Base-by-base conservation (phyloP, 1,139 yeast genomes). In the Magnusiomyces sp. region DNA sequence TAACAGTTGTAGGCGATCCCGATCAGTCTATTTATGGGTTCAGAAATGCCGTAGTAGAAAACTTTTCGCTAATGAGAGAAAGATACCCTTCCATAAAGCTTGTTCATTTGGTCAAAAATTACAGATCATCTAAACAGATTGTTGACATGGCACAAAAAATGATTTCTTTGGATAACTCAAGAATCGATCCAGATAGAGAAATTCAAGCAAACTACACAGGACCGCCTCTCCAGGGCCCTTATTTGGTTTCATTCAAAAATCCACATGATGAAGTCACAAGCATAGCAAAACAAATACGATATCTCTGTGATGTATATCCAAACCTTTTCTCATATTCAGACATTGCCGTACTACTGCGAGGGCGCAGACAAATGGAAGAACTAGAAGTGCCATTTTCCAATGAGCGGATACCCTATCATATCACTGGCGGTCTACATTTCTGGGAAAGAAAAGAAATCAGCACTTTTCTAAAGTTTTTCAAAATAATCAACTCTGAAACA, bases 1-100 rank as follows among this genome's bases (percentile, higher is more conserved):
- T 50, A 5, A 86, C 97, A 0, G 80, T 89, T 1, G 97, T 92
- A 0, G 98, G 98, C 0, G 98, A 92, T 60, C 95, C 97, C 0
- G 97, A 92, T 65, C 97, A 92, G 65, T 83, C 95, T 61, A 92
- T 92, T 31, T 92, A 92, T 63, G 88, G 45, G 10, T 52, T 52
- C 16, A 40, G 98, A 55, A 81, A 85, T 58, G 97, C 97, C 0
- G 80, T 80, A 42, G 73, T 83, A 0, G 70, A 71, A 14, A 89
- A 87, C 59, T 87, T 92, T 59, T 67, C 67, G 37, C 70, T 71
- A 11, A 81, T 92, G 89, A 64, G 65, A 37, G 60, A 65, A 0
- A 66, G 71, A 51, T 84, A 77, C 56, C 68, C 69, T 0, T 52
- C 7, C 59, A 64, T 1, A 56, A 65, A 6, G 64, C 66, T 31